A percentile compares a stretch with the other conserved stretches of the same genome.
Conservation (phyloP, 129 eudicot species). For the Calendula officinalis region DNA sequence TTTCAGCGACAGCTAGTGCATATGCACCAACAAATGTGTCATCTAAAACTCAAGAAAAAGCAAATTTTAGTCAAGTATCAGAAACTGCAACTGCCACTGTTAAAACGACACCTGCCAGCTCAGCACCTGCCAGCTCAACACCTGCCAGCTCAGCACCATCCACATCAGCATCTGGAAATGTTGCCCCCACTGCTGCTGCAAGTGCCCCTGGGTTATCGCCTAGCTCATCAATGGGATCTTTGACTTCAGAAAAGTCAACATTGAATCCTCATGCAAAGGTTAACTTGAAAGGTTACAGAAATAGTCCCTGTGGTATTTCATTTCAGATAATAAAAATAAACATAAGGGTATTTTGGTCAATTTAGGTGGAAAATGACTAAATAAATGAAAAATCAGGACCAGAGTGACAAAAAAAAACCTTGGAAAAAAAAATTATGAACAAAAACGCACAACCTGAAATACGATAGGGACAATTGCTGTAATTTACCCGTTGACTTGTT, state of each 20-base stretch:
- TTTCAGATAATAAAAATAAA: too few species aligned
- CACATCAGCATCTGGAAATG: conserved; percentile 62
- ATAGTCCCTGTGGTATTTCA: not conserved
- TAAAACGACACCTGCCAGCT: conserved; percentile 14
- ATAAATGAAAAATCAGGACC: too few species aligned
- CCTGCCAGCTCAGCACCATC: conserved; percentile 61
- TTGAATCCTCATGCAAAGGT: conserved; percentile 97
- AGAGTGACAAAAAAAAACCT: too few species aligned
- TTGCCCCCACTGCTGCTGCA: conserved; percentile 54
- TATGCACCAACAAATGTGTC: conserved; percentile 43
- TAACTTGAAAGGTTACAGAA: not conserved
- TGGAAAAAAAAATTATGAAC: too few species aligned
- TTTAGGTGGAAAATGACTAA: too few species aligned
- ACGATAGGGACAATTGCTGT: too few species aligned
- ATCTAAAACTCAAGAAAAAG: conserved; percentile 51
- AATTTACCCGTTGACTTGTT: not conserved
- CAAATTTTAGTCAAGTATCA: conserved; percentile 32
- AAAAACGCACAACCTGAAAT: too few species aligned
- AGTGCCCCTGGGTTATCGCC: conserved; percentile 64
- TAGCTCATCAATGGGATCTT: conserved; percentile 84
- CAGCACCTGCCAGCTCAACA: too few species aligned
- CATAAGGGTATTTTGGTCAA: too few species aligned
- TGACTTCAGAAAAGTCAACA: conserved; percentile 80
- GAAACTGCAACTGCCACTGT: conserved; percentile 37
- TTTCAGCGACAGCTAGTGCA: conserved; percentile 52